These are phyloP conservation scores for Penicillium sp. DNA, from an alignment of 2,329 filamentous ascomycete species.

Conservation along the genomic window DNA sequence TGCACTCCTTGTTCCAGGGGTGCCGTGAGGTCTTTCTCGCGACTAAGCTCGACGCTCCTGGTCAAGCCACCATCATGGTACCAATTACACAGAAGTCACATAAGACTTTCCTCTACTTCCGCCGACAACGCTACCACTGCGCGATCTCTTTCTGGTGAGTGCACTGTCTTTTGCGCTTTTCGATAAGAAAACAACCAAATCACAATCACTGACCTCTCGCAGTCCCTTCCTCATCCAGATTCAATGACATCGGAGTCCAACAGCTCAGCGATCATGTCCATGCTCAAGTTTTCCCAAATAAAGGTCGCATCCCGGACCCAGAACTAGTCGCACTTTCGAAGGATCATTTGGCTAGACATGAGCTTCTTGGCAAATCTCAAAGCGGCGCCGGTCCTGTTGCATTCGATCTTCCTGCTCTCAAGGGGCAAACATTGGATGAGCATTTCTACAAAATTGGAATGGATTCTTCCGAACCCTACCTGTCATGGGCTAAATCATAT, in stretches of 20 bases:
- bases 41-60: slow-evolving; percentile 22
- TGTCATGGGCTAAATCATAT: slow-evolving; percentile 72
- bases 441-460: slow-evolving; percentile 87
- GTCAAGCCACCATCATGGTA: slow-evolving; percentile 14
- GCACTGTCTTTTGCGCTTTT: neutral
- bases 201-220: slow-evolving; percentile 17
- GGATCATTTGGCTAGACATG: slow-evolving; percentile 80
- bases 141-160: slow-evolving; percentile 31
- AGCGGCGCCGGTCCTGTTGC: slow-evolving; percentile 71
- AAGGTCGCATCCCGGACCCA: slow-evolving; percentile 54
- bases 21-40: slow-evolving; percentile 25
- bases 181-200: neutral
- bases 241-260: slow-evolving; percentile 92
- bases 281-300: slow-evolving; percentile 71
- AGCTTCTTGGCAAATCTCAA: slow-evolving; percentile 85
- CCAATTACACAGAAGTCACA: slow-evolving; percentile 11
- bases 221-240: slow-evolving; percentile 59
- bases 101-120: slow-evolving; percentile 14
- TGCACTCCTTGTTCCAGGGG: slow-evolving; percentile 33
- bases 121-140: slow-evolving; percentile 1
- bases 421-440: slow-evolving; percentile 81
- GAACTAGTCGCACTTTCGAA: slow-evolving; percentile 76
- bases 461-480: slow-evolving; percentile 81
- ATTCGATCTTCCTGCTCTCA: slow-evolving; percentile 78
- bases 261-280: slow-evolving; percentile 84